phyloP scores from a whole-genome alignment of 228 moss, liverwort and hornwort species.

The Sphagnum magellanicum region DNA sequence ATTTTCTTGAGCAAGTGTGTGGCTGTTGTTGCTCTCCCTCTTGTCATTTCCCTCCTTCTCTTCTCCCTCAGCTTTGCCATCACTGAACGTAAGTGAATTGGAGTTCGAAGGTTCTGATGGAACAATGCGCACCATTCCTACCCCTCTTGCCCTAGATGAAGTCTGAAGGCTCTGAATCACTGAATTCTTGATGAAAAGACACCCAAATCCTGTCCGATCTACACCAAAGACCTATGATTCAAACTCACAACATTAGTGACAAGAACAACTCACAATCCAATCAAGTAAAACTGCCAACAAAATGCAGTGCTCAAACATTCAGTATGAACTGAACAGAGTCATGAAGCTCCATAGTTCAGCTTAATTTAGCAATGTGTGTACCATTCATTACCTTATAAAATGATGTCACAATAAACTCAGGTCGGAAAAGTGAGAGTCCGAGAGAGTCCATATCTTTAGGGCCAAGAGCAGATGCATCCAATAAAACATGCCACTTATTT shows the following conservation, averaged over 20 bases:
- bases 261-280: too few species aligned
- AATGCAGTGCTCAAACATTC: too few species aligned
- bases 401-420: conserved; percentile 90
- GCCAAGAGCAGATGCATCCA: conserved; percentile 87
- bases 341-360: too few species aligned
- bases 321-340: too few species aligned
- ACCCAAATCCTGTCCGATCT: conserved; percentile 96
- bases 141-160: conserved; percentile 82
- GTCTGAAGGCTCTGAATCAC: conserved; percentile 69
- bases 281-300: too few species aligned
- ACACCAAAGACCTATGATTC: conserved; percentile 64
- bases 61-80: conserved; percentile 13
- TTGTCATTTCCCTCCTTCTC: too few species aligned
- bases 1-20: conserved; percentile 6
- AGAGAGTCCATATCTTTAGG: conserved; percentile 99
- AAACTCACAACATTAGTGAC: too few species aligned
- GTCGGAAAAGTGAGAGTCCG: conserved; percentile 89
- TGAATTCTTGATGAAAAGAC: conserved; percentile 91
- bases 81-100: conserved; percentile 10
- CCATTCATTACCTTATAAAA: conserved; percentile 62
- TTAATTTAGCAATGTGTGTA: too few species aligned
- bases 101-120: conserved; percentile 24
- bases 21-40: too few species aligned
- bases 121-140: conserved; percentile 92
- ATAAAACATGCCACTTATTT: conserved; percentile 90